Evolutionary conservation across 2,329 filamentous ascomycete genomes (phyloP), one percentile per base, ranked within the genome.

Genomic region (Onygenales sp.): DNA sequence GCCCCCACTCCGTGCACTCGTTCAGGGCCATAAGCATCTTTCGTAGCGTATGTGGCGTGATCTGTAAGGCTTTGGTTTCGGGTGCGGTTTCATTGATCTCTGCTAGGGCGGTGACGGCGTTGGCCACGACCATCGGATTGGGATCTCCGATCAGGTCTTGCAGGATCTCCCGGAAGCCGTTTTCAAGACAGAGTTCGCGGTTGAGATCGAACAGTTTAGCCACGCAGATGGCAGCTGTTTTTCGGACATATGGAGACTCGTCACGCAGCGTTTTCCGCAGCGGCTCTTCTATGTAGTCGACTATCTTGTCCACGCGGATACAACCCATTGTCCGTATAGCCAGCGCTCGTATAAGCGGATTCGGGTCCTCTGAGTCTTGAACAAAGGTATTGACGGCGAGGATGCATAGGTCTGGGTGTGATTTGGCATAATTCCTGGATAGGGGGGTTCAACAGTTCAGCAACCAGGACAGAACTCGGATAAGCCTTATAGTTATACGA

Each of bases 261-360:
- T 98, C 93, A 70, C 90, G 84, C 61, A 98, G 77, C 10, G 93
- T 98, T 75, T 98, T 98, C 63, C 93, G 83, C 58, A 98, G 74
- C 11, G 93, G 93, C 66, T 98, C 93, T 71, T 97, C 93, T 92
- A 98, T 97, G 71, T 98, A 98, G 69, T 98, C 93, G 60, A 97
- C 89, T 89, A 98, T 98, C 73, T 98, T 98, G 63, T 97, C 93
- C 53, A 98, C 93, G 54, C 93, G 80, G 64, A 98, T 97, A 67
- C 93, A 97, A 42, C 93, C 93, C 93, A 98, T 98, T 36, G 93
- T 98, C 63, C 93, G 83, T 69, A 98, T 95, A 53, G 93, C 93
- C 50, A 98, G 80, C 50, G 93, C 93, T 77, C 93, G 81, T 65
- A 98, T 89, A 27, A 98, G 81, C 11, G 93, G 93, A 66, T 98